Conservation (phyloP, 208 protist genomes). For the Wallacemonas sp. region DNA sequence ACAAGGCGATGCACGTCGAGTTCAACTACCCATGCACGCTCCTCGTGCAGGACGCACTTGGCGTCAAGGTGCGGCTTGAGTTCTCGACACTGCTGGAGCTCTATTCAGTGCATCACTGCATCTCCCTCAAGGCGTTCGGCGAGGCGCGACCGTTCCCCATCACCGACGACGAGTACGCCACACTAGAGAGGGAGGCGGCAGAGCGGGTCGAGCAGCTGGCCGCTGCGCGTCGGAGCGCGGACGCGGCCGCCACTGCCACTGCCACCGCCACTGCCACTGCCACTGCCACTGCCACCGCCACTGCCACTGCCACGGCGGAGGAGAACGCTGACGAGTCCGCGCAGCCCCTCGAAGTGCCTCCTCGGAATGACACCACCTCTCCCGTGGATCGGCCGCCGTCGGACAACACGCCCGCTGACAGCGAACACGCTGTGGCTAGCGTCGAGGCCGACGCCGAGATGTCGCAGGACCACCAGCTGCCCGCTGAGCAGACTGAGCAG, state of each 20-base stretch:
- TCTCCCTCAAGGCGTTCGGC: constrained; percentile 7
- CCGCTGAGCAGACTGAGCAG: too few relatives aligned
- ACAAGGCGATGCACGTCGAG: not conserved
- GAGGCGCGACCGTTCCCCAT: not conserved
- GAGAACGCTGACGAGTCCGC: too few relatives aligned
- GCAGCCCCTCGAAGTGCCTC: too few relatives aligned
- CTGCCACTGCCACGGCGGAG: too few relatives aligned
- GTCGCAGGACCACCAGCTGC: too few relatives aligned
- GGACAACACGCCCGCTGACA: too few relatives aligned
- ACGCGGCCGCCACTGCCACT: not conserved
- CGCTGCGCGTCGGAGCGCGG: not conserved
- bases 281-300: too few relatives aligned
- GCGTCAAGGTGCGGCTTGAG: not conserved
- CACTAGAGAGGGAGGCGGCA: not conserved
- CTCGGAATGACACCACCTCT: too few relatives aligned
- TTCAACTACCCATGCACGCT: not conserved
- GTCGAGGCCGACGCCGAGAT: too few relatives aligned
- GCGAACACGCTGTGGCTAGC: too few relatives aligned
- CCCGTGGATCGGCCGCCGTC: too few relatives aligned
- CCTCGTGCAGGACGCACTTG: not conserved
- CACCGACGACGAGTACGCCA: not conserved
- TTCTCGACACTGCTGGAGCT: constrained; percentile 9
- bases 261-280: not conserved
- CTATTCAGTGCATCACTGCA: not conserved
- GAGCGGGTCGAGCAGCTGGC: not conserved